Evolutionary conservation across 805 yeast genomes (phyloP).

Genomic region (Kuraishia capsulata): DNA sequence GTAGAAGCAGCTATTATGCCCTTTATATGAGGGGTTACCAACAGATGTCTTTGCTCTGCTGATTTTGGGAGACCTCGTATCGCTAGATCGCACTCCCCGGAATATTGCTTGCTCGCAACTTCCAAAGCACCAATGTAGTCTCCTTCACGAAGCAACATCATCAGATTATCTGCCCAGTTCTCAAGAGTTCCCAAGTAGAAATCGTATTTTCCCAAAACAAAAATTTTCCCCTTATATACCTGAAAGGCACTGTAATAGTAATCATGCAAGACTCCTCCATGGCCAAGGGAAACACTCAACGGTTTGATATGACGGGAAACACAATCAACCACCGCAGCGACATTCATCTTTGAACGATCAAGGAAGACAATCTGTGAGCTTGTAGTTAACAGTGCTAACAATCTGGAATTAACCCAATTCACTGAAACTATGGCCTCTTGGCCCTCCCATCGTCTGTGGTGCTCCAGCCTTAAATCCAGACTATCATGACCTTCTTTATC

Average conservation of each 20-base stretch:
- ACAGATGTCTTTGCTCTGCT: constrained; percentile 28
- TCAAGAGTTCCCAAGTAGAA: constrained; percentile 47
- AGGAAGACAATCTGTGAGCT: constrained; percentile 36
- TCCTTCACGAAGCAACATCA: constrained; percentile 35
- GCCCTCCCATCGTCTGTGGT: constrained; percentile 29
- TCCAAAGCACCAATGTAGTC: constrained; percentile 48
- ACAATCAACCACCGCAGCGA: constrained; percentile 26
- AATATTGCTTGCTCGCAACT: constrained; percentile 43
- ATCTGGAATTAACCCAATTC: constrained; percentile 44
- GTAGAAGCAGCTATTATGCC: constrained; percentile 48
- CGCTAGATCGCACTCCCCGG: constrained; percentile 38
- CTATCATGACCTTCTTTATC: constrained; percentile 16
- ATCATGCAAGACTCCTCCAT: neutral
- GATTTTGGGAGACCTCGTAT: constrained; percentile 49
- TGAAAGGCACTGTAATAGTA: constrained; percentile 19
- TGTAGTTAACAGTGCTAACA: constrained; percentile 31
- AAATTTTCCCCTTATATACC: constrained; percentile 35
- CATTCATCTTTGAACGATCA: constrained; percentile 27
- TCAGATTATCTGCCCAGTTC: constrained; percentile 63
- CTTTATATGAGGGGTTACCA: constrained; percentile 45
- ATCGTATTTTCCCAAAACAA: constrained; percentile 44
- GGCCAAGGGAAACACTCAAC: constrained; percentile 1
- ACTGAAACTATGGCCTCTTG: constrained; percentile 42
- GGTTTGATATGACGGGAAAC: constrained; percentile 26
- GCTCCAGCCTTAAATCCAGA: constrained; percentile 21